Base-by-base conservation (phyloP, 2,329 filamentous ascomycete genomes). In the Nigrospora osmanthi region DNA sequence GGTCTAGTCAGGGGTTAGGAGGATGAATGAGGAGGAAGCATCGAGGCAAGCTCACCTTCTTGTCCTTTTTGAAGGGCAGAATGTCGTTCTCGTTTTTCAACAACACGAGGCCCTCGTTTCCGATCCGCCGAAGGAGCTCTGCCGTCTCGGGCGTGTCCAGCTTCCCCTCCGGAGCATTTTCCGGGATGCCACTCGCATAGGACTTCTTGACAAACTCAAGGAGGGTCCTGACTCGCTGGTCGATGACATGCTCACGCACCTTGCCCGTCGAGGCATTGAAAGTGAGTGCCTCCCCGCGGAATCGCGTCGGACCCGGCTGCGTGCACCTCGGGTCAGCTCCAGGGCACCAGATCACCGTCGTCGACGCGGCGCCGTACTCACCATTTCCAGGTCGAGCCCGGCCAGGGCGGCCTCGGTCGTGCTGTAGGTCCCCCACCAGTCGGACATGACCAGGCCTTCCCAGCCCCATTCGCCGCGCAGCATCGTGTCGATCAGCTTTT, bases 31-130 rank as follows among this genome's bases (percentile, higher is more conserved):
- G 9, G 31, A 38, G 28, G 9, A 7, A 19, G n/a, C 10, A 34
- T 6, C 13, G 17, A 17, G 23, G 33, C 11, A 12, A 35, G n/a
- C 51, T 43, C 46, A 75, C 67, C 53, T 78, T 81, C 54, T 79
- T 81, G 35, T 77, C 68, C 54, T 80, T 82, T 32, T 74, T 74
- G 4, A 85, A 61, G 1, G 86, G 86, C 1, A 90, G 68, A 0
- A 83, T 59, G 13, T 68, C 68, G 34, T 74, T 73, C 12, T 87
- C 75, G 52, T 90, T 90, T 65, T 89, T 88, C 40, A 89, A 66
- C 12, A 90, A 69, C 1, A 89, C 84, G 10, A 87, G 80, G 4
- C 80, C 80, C 57, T 89, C 83, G 5, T 80, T 76, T 15, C 82
- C 83, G 19, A 85, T 72, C 44, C 74, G 71, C 15, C 86, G 74